Base-by-base conservation (phyloP, 208 protist species). In the Leishmania tarentolae region DNA sequence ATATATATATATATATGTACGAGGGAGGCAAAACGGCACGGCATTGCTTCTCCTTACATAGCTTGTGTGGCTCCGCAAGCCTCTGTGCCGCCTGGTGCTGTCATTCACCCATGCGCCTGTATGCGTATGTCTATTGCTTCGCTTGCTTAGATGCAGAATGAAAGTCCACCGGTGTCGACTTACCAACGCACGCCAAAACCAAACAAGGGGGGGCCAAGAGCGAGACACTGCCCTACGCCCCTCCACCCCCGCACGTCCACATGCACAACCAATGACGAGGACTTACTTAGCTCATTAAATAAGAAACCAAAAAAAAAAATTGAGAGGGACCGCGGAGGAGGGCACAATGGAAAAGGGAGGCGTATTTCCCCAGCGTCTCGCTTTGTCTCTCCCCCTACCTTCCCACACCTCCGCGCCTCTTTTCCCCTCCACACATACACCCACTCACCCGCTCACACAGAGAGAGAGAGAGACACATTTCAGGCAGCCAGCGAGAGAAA, bases 221-320 rank as follows among this genome's bases (percentile, higher is more conserved):
- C 50, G 50, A 31, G 57, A 63, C 28, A 31, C 57, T 13, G 24
- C 3, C 24, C 0, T 19, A 70, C 7, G 44, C 57, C 24, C 57
- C 15, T 35, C 5, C 63, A 42, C 28, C 37, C 63, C 13, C 63
- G 13, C 15, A 69, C 65, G 19, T 35, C 40, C 65, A 35, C 65
- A 15, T 21, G 24, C 37, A 59, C n/a, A 75, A 63, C 13, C 44
- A 8, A 75, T 44, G n/a, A 52, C n/a, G n/a, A n/a, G 15, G 28
- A 68, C 46, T 82, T 75, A 76, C 59, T 75, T 82, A 70, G 75
- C n/a, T 68, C 56, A 69, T 76, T 82, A 76, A 76, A 70, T 19
- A 7, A 0, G 11, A 70, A n/a, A n/a, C n/a, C n/a, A n/a, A 72
- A 28, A 19, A 8, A 19, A 63, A 9, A 63, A 63, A 21, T 9